Evolutionary conservation across 345 rosid species (phyloP).

Genomic region (Mallotus nudiflorus): DNA sequence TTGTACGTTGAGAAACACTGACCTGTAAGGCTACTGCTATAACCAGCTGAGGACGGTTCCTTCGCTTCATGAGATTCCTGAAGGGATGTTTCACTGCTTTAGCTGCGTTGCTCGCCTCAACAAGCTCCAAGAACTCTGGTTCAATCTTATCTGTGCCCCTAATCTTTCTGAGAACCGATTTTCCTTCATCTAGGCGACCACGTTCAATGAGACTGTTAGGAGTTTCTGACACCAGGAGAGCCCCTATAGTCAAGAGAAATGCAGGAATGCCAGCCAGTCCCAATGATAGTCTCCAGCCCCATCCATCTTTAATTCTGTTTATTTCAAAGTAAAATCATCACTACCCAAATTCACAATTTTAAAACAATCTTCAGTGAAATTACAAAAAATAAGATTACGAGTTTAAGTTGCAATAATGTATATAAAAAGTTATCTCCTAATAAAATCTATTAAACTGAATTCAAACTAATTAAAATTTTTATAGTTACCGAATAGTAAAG

Average conservation of each 20-base stretch:
- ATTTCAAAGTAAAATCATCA: background rate
- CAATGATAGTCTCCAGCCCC: constrained; percentile 96
- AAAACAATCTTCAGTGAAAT: background rate
- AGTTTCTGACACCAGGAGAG: constrained; percentile 75
- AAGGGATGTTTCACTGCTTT: constrained; percentile 90
- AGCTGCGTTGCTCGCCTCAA: constrained; percentile 88
- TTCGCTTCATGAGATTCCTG: constrained; percentile 65
- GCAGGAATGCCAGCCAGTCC: constrained; percentile 95
- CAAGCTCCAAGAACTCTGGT: constrained; percentile 78
- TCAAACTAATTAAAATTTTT: too few species aligned
- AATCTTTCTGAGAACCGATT: constrained; percentile 68
- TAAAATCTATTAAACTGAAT: too few species aligned
- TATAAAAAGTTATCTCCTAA: too few species aligned
- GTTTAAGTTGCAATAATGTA: too few species aligned
- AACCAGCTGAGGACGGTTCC: constrained; percentile 75
- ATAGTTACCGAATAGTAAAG: too few species aligned
- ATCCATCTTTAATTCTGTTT: constrained; percentile 68
- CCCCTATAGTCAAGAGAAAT: constrained; percentile 67
- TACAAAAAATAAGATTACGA: too few species aligned
- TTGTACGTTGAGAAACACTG: background rate
- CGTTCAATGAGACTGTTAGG: constrained; percentile 94
- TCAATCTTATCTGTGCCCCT: constrained; percentile 84
- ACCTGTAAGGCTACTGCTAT: constrained; percentile 90
- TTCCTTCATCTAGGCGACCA: constrained; percentile 82
- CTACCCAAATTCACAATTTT: constrained; percentile 2